Percentiles rank a stretch among this genome's conserved stretches.
Conservation (phyloP, 2,329 filamentous ascomycete genomes). For the Paradendryphiella salina region DNA sequence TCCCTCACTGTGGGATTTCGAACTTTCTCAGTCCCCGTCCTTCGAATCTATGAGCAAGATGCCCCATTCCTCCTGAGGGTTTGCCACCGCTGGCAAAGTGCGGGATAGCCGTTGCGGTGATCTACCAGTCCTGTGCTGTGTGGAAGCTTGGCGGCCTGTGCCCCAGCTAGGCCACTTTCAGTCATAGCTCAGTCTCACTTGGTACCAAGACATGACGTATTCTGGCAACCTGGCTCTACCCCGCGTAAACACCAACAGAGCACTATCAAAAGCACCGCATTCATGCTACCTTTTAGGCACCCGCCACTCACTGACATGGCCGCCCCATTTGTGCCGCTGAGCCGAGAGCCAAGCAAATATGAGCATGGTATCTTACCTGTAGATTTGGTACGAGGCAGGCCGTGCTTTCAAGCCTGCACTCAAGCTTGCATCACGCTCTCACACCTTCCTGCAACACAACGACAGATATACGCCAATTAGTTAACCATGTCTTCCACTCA, state of each 20-base stretch:
- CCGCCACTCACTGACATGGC: slow-evolving; percentile 15
- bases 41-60: background rate
- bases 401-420: background rate
- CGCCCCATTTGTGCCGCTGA: background rate
- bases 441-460: background rate
- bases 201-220: slow-evolving; percentile 7
- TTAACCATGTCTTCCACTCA: slow-evolving; percentile 30
- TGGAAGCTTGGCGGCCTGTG: slow-evolving; percentile 7
- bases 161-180: slow-evolving; percentile 6
- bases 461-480: background rate
- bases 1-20: background rate
- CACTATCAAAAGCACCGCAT: background rate
- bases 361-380: background rate
- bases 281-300: slow-evolving; percentile 14
- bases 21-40: background rate
- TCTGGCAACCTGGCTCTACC: background rate
- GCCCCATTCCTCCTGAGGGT: background rate
- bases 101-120: slow-evolving; percentile 2
- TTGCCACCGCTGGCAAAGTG: background rate
- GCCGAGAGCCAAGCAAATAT: slow-evolving; percentile 18
- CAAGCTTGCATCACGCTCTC: background rate
- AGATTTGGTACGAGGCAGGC: slow-evolving; percentile 1
- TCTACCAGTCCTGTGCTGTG: background rate
- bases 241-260: slow-evolving; percentile 6
- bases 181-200: slow-evolving; percentile 5